Evolutionary conservation across 2,329 filamentous ascomycete genomes (phyloP), one percentile per base, ranked within the genome.

Genomic region (Helotiales sp.): DNA sequence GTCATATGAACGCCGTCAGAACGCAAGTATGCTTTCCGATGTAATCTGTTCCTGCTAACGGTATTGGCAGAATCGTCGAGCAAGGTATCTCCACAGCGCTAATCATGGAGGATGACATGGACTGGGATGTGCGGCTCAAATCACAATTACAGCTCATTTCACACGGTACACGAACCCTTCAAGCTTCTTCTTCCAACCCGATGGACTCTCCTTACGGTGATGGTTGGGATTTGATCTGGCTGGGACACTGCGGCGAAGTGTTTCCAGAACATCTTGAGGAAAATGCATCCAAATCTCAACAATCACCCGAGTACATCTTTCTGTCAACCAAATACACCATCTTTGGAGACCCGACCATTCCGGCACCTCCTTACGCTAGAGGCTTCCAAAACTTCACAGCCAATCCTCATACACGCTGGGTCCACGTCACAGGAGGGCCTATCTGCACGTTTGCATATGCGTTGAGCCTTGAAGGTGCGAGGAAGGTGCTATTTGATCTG

Each of bases 401-500:
- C 40, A 69, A 30, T 50, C 65, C n/a, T 43, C 61, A 70, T 2
- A 73, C 68, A 4, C 74, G 78, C 5, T 72, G 74, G 20, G 73
- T 78, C 10, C 77, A 77, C 54, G 59, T 68, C 26, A 71, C 73
- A 6, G 70, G 69, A 0, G 71, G 69, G 4, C 75, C 75, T 0
- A 74, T 79, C 22, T 80, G 79, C 67, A 75, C 75, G 2, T 78
- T 79, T 61, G 75, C 77, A 2, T 80, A 80, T 54, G 79, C 76
- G 1, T 63, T 80, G 40, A 75, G 75, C 1, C 72, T 72, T 24
- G 28, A 58, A 11, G 72, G 72, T 0, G 72, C 72, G 3, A 83
- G 86, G 71, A 89, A 89, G 77, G 58, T 61, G 5, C 8, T 61
- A 3, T 89, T 86, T 78, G 86, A 89, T 71, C 80, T 89, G 6